A percentile compares a stretch with the other conserved stretches of the same genome.
Evolutionary conservation across 169 alveolate species (phyloP).

Genomic region (Cystoisospora suis): DNA sequence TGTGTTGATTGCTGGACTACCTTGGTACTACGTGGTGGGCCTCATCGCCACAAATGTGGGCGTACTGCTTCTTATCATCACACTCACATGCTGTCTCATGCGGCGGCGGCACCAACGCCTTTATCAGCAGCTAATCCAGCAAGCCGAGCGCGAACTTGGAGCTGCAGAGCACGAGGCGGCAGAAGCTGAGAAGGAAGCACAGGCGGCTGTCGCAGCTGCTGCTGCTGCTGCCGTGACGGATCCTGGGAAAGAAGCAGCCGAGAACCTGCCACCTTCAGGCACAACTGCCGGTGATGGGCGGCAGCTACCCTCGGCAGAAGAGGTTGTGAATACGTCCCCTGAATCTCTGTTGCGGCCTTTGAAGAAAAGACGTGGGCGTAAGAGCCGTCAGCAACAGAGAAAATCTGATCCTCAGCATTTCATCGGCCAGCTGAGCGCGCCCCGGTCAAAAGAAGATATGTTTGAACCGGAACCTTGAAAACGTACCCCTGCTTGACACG

Average conservation of each 20-base stretch:
- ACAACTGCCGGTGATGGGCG: neutral
- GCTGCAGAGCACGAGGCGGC: slow-evolving; percentile 20
- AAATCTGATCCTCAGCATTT: neutral
- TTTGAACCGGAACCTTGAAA: neutral
- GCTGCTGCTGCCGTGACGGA: too few species aligned
- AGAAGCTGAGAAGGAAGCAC: neutral
- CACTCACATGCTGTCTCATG: neutral
- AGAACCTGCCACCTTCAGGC: too few species aligned
- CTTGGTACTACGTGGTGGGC: neutral
- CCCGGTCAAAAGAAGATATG: neutral
- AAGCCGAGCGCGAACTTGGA: neutral
- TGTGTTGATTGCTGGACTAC: neutral
- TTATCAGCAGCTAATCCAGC: neutral
- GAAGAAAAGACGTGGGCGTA: neutral
- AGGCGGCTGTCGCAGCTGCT: neutral
- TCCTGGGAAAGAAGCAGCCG: neutral
- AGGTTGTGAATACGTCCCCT: neutral
- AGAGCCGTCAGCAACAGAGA: neutral
- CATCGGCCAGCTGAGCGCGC: neutral
- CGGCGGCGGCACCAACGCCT: slow-evolving; percentile 11
- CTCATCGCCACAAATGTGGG: neutral
- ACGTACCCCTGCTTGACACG: too few species aligned
- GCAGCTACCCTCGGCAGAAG: neutral
- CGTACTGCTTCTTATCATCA: neutral
- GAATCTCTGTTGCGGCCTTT: neutral